A percentile compares a stretch with the other conserved stretches of the same genome.
Evolutionary conservation across 1,139 yeast genomes (phyloP).

Genomic region (Starmera stellimalicola): DNA sequence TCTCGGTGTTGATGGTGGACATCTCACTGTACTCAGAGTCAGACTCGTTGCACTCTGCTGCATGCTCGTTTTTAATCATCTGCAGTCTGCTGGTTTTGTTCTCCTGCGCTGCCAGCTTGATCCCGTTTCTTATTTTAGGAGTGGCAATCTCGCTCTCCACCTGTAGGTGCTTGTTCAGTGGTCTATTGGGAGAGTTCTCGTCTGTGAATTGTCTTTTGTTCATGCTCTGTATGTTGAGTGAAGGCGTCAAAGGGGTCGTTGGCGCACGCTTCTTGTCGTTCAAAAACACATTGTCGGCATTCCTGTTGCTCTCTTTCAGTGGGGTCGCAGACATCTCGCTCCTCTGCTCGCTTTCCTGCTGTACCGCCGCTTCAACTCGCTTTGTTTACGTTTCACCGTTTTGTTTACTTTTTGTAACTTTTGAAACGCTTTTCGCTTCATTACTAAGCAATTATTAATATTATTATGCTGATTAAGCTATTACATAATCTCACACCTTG

Average conservation of each 20-base stretch:
- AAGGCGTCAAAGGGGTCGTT: slow-evolving; percentile 19
- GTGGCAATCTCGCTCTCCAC: slow-evolving; percentile 3
- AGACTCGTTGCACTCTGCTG: slow-evolving; percentile 6
- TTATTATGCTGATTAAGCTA: not conserved
- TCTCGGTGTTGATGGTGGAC: slow-evolving; percentile 16
- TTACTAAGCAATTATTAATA: not conserved
- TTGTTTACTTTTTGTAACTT: not conserved
- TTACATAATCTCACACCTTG: not conserved
- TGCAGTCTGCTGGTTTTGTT: slow-evolving; percentile 16
- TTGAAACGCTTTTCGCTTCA: not conserved
- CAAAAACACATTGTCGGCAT: not conserved
- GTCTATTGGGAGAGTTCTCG: not conserved
- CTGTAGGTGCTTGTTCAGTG: not conserved
- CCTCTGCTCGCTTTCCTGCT: not conserved
- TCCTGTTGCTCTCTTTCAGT: slow-evolving; percentile 4
- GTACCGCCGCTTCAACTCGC: not conserved
- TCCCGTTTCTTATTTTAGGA: slow-evolving; percentile 16
- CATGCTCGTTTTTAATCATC: slow-evolving; percentile 7
- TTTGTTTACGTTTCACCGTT: not conserved
- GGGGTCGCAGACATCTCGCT: slow-evolving; percentile 5
- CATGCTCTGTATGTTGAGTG: slow-evolving; percentile 14
- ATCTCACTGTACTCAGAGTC: slow-evolving; percentile 19
- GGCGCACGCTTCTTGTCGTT: slow-evolving; percentile 16
- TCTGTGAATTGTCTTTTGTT: slow-evolving; percentile 11
- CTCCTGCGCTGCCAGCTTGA: slow-evolving; percentile 17